Base-by-base conservation (phyloP, 2,329 filamentous ascomycete species). In the Celoporthe dispersa region DNA sequence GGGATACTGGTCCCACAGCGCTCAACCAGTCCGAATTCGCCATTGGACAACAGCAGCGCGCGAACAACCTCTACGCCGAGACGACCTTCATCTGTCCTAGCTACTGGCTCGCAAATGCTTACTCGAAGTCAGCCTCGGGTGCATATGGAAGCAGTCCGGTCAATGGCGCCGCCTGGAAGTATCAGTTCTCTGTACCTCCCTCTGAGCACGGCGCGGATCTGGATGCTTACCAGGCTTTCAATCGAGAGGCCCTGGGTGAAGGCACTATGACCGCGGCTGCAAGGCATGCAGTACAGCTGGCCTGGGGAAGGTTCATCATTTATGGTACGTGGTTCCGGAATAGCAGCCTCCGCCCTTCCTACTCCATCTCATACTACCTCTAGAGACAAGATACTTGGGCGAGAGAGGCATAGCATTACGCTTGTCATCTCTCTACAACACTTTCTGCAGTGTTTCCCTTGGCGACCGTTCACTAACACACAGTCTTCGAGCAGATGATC, bases 81-180 rank as follows among this genome's bases (percentile, higher is more conserved):
- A 81, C 82, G 1, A 86, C 84, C 0, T 87, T 87, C 67, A 80
- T 85, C 16, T 88, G 86, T 73, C 83, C 85, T 0, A 81, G 82
- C 0, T 87, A 87, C 76, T 87, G 84, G 84, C 76, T 86, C 55
- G 80, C 82, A 1, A 78, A 80, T 39, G 84, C 84, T 0, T 87
- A 80, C 70, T 75, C 76, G 1, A 78, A 76, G 1, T 61, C 73
- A 3, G 63, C 62, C 39, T n/a, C 55, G 0, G n/a, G 41, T 14
- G 78, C 77, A 9, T 53, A 68, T 67, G 63, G 74, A 69, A 33
- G 12, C 3, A 66, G 5, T n/a, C n/a, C 64, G 25, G 8, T 5
- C 9, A 74, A 71, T 51, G 73, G 76, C 35, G 72, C 78, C 28
- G 72, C 78, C 35, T 85, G 79, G 77, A 82, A 83, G 68, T 84